Evolutionary conservation across 257 asterid species (phyloP).

Genomic region (Gentiana dahurica): DNA sequence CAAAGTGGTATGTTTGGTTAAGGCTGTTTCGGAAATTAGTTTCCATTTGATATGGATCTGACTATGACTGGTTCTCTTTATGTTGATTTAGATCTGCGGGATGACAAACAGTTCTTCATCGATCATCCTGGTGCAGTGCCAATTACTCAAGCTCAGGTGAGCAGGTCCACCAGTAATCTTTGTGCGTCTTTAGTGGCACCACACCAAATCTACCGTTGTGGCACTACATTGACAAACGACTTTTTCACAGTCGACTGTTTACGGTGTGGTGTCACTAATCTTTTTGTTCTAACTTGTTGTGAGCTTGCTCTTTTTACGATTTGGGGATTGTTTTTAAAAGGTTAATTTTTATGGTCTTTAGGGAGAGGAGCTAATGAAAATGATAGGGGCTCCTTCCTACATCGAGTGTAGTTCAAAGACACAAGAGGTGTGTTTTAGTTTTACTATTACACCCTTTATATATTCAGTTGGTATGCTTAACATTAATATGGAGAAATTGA

Average conservation of each 20-base stretch:
- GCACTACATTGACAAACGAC: too few species aligned
- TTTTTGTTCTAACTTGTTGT: too few species aligned
- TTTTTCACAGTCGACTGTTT: too few species aligned
- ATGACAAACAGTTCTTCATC: constrained; percentile 73
- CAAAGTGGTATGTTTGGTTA: not conserved
- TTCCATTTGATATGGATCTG: too few species aligned
- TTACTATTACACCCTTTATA: not conserved
- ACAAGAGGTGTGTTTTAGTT: constrained; percentile 26
- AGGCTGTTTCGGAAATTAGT: too few species aligned
- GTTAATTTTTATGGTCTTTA: not conserved
- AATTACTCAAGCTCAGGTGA: constrained; percentile 77
- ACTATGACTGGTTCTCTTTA: not conserved
- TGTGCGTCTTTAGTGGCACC: too few species aligned
- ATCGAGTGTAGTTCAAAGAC: constrained; percentile 41
- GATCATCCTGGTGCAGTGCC: constrained; percentile 97
- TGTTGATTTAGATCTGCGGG: constrained; percentile 69
- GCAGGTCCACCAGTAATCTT: not conserved
- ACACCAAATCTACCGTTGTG: too few species aligned
- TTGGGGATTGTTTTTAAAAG: too few species aligned
- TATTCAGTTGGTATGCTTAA: not conserved
- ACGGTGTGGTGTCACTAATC: too few species aligned
- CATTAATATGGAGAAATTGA: too few species aligned
- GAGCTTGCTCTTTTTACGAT: too few species aligned
- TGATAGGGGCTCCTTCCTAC: constrained; percentile 33
- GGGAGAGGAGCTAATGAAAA: constrained; percentile 38